Evolutionary conservation across 331 rosid species (phyloP), one percentile per base, ranked within the genome.

Genomic region (Telfairia occidentalis): DNA sequence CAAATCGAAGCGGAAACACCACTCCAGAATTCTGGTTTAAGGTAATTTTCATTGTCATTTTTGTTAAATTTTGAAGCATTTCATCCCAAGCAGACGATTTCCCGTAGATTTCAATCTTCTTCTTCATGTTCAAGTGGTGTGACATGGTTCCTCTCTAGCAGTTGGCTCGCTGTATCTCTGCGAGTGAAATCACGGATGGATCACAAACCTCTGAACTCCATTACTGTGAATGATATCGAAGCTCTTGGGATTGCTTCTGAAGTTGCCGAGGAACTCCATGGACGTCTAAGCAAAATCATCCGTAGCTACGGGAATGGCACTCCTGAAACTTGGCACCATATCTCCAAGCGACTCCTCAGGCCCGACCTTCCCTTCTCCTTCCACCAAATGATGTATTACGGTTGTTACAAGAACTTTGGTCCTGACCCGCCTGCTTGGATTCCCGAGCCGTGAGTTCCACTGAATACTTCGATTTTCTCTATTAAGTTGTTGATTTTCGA

Each of bases 351-450:
- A 18, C 1, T 94, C 24, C 98, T 94, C 74, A 76, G 12, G 26
- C 96, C 98, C 5, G 80, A 89, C 34, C 89, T 86, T 0, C 96
- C 98, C 21, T 94, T 94, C 84, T 84, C 92, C 37, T 76, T 91
- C 65, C 98, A 94, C 83, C 98, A 82, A 84, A 84, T 89, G 92
- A 3, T 94, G 76, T 94, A 86, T 82, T 85, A 86, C 71, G 84
- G 82, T 3, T 91, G 96, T 88, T 91, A 74, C 80, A 81, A 49
- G 61, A 81, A 80, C 80, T 89, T 73, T 72, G 98, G 98, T 30
- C 80, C 91, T 30, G 97, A 94, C 83, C 97, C 97, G 3, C 96
- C 95, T 29, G 96, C 96, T 66, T 94, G 98, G 98, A 52, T 88
- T 18, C 98, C 98, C 63, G 78, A 86, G 82, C 86, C 80, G 98